These are phyloP conservation scores for Neurospora sublineolata DNA, from an alignment of 495 filamentous ascomycete species.

Conservation along the genomic window DNA sequence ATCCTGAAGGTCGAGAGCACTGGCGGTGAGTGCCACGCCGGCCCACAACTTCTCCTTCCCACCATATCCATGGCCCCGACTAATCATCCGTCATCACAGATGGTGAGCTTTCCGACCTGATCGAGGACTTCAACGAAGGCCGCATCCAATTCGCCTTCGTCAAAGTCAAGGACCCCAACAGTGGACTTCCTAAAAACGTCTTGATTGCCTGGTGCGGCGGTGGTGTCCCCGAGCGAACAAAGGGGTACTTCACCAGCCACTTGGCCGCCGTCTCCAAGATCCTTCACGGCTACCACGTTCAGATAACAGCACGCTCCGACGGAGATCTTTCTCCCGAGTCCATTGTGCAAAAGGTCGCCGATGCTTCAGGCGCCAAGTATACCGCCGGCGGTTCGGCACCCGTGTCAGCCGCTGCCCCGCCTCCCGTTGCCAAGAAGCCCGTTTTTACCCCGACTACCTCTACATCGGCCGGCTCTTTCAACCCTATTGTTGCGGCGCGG, in stretches of 20 bases:
- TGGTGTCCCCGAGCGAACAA: conserved; percentile 94
- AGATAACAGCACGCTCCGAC: conserved; percentile 88
- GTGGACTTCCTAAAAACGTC: conserved; percentile 78
- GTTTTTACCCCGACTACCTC: conserved; percentile 75
- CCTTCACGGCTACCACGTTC: conserved; percentile 93
- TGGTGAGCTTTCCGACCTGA: conserved; percentile 85
- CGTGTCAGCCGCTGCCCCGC: conserved; percentile 39
- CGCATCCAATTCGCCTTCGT: conserved; percentile 93
- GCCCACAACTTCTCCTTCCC: background rate
- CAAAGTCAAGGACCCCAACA: conserved; percentile 93
- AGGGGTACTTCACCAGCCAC: conserved; percentile 96
- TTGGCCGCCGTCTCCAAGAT: conserved; percentile 77
- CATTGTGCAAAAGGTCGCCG: conserved; percentile 89
- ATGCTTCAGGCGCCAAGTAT: conserved; percentile 93
- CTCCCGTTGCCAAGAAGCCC: conserved; percentile 72
- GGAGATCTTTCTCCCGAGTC: conserved; percentile 72
- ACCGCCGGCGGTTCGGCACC: conserved; percentile 48
- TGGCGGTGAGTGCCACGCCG: conserved; percentile 50
- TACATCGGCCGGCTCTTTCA: conserved; percentile 49
- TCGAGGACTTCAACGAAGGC: conserved; percentile 95
- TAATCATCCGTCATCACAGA: conserved; percentile 39
- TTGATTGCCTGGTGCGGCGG: conserved; percentile 96
- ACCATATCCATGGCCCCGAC: background rate
- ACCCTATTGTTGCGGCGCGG: conserved; percentile 47
- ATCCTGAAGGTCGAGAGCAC: conserved; percentile 86